Base-by-base conservation (phyloP, 2,329 filamentous ascomycete species). In the Elsinoe arachidis region DNA sequence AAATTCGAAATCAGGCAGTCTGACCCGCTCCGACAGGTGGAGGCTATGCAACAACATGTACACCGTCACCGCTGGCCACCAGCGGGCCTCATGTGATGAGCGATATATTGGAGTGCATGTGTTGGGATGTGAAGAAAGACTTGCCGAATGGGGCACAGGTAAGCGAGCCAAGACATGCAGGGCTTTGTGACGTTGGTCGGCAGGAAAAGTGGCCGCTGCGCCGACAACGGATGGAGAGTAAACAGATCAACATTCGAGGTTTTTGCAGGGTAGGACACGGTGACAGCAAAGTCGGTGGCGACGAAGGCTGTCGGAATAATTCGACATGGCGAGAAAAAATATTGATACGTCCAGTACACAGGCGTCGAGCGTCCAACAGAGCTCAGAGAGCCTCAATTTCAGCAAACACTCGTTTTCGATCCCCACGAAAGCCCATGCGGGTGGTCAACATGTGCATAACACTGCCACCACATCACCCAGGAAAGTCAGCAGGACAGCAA, bases 321-420 rank as follows among this genome's bases (percentile, higher is more conserved):
- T 35, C 14, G 53, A 56, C 2, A 56, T 56, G 54, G 54, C 54
- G 30, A 56, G 41, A 41, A 56, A 49, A 33, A 56, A 56, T 38
- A 56, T 38, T 49, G 41, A 53, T 53, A 39, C 12, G 14, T 30
- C 11, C 17, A n/a, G 5, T 9, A 17, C 41, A 12, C 17, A 21
- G 46, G 10, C 5, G 23, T 12, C 46, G 26, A 46, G 10, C 6
- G 26, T 14, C n/a, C 41, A 19, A 19, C 15, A 46, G 41, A 12
- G 10, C 2, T 30, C 41, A n/a, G 41, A 19, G 26, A 5, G 12
- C 21, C 19, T n/a, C 11, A 6, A 11, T 7, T 12, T 23, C 5
- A 19, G 4, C 41, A 26, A 46, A 23, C 19, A 26, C 14, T 26
- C 41, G 15, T 46, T 46, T 46, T 17, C 41, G 17, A 10, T 17